phyloP scores from a whole-genome alignment of 331 rosid species.

The Prunus yedoensis region DNA sequence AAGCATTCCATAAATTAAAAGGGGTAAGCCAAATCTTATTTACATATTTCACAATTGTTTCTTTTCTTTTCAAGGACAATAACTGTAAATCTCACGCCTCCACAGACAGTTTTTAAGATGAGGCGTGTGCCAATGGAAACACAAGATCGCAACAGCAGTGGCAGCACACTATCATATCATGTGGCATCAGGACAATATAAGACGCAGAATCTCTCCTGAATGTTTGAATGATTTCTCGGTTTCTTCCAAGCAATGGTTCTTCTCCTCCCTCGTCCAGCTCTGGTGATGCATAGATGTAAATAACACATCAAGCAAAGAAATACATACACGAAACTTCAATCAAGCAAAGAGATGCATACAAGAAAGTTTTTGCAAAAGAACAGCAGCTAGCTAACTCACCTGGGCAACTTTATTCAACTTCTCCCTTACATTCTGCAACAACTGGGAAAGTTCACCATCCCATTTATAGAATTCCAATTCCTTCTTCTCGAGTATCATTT shows the following conservation, averaged over 20 bases:
- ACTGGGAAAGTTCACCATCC: constrained; percentile 83
- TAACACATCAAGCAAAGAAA: constrained; percentile 1
- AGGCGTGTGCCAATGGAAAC: not conserved
- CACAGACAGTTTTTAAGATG: not conserved
- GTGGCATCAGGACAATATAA: constrained; percentile 59
- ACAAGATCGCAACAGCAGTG: not conserved
- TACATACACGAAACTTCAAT: not conserved
- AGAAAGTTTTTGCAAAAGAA: not conserved
- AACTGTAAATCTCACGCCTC: not conserved
- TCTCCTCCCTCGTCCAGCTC: constrained; percentile 96
- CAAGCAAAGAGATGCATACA: not conserved
- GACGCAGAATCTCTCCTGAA: constrained; percentile 90
- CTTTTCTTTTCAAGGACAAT: not conserved
- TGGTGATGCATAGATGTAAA: constrained; percentile 14
- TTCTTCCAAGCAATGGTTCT: constrained; percentile 93
- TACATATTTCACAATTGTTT: not conserved
- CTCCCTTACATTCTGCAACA: constrained; percentile 87
- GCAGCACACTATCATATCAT: not conserved
- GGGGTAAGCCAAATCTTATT: not conserved
- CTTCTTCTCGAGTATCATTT: constrained; percentile 62
- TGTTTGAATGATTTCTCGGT: constrained; percentile 86
- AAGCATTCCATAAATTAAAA: not conserved
- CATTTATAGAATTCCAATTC: constrained; percentile 90
- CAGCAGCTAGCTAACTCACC: constrained; percentile 41
- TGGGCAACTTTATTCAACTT: constrained; percentile 88